Percentiles rank a stretch among this genome's conserved stretches.
phyloP scores from a whole-genome alignment of 1,284 basidiomycete genomes.

The Apiotrichum sp. region DNA sequence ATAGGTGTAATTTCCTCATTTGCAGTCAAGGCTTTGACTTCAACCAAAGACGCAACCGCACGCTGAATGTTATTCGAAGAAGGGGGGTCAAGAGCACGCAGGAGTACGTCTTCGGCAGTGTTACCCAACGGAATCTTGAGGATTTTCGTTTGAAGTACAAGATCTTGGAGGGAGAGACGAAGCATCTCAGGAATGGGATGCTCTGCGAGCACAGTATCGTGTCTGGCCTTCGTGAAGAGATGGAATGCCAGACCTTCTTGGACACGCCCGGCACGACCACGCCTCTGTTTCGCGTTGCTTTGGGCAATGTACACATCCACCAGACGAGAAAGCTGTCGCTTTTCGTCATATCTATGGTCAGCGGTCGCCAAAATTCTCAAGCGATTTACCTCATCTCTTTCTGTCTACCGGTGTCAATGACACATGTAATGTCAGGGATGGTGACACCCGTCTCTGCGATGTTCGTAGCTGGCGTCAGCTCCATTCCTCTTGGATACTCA shows the following conservation, averaged over 20 bases:
- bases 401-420: slow-evolving; percentile 93
- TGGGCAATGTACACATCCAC: slow-evolving; percentile 88
- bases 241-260: slow-evolving; percentile 90
- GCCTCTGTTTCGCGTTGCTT: slow-evolving; percentile 88
- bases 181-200: slow-evolving; percentile 95
- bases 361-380: slow-evolving; percentile 50
- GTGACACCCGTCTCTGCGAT: slow-evolving; percentile 88
- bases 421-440: slow-evolving; percentile 96
- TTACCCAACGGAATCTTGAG: slow-evolving; percentile 83
- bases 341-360: slow-evolving; percentile 81
- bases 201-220: slow-evolving; percentile 76
- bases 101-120: slow-evolving; percentile 84
- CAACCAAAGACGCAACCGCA: slow-evolving; percentile 82
- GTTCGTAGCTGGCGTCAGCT: slow-evolving; percentile 56
- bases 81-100: slow-evolving; percentile 85
- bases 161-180: slow-evolving; percentile 85
- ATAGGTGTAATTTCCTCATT: slow-evolving; percentile 92
- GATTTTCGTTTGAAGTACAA: slow-evolving; percentile 94
- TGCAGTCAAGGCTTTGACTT: slow-evolving; percentile 72
- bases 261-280: slow-evolving; percentile 88
- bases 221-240: slow-evolving; percentile 81
- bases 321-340: slow-evolving; percentile 87
- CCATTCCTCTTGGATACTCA: slow-evolving; percentile 36
- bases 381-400: slow-evolving; percentile 68
- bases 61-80: slow-evolving; percentile 80